Base-by-base conservation (phyloP, 1,284 basidiomycete genomes). In the Ceratobasidium sp. region DNA sequence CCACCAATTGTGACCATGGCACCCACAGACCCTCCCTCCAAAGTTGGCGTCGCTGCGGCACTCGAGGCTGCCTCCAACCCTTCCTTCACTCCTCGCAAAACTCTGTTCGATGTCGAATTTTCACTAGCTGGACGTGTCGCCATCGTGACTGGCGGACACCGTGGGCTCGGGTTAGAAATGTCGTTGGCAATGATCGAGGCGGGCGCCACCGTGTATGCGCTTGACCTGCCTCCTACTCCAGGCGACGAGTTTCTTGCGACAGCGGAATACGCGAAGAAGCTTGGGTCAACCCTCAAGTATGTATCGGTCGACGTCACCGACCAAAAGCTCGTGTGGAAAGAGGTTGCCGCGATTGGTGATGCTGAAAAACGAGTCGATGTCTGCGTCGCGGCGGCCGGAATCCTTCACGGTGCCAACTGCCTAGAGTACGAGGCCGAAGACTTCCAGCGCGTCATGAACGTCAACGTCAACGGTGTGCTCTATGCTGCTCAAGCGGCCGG, bases 101-200 rank as follows among this genome's bases (percentile, higher is more conserved):
- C 87, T 82, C 87, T 94, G 80, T 90, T 88, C 81, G 86, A 91
- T 77, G 93, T n/a, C n/a, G n/a, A 94, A 81, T 95, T 96, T 84
- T 88, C 89, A 11, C 87, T 95, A 54, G 85, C 85, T n/a, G 91
- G 90, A 80, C 90, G 92, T 32, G 92, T 94, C 17, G 91, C 89
- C 46, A 86, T 95, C 77, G 89, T 95, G 57, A 92, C 93, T 0
- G 93, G 93, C 13, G 95, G 87, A 1, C 93, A 93, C 80, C 88
- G 94, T 65, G 94, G 94, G 1, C 87, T 96, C 11, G 94, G 95
- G 2, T 88, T 96, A 54, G 93, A 94, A 84, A 92, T 94, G 89
- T 93, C 93, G 40, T 86, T 94, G 76, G 89, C 91, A 4, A 85
- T 94, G 51, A 88, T 90, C 54, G 94, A 96, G 84, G 90, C 90